Percentiles rank a stretch among this genome's conserved stretches.
phyloP scores from a whole-genome alignment of 1,284 basidiomycete genomes.

The Marasmius oreades region DNA sequence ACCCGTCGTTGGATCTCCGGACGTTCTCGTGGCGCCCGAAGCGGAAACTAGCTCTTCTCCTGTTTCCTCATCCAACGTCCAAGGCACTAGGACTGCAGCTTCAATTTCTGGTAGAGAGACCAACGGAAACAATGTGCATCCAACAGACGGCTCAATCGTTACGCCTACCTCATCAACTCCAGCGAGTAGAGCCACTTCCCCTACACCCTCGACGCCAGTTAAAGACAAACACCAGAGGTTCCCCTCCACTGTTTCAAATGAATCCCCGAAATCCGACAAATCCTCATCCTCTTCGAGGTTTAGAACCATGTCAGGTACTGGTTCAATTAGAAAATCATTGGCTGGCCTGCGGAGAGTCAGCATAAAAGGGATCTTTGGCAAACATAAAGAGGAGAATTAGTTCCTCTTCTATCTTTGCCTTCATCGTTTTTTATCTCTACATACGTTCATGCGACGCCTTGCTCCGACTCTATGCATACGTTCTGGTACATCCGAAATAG shows the following conservation, averaged over 20 bases:
- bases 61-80: too few species aligned
- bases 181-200: constrained; percentile 6
- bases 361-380: constrained; percentile 41
- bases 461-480: not conserved
- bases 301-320: constrained; percentile 18
- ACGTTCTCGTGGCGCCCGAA: not conserved
- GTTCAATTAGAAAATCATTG: constrained; percentile 42
- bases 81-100: not conserved
- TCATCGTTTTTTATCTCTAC: not conserved
- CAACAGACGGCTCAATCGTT: constrained; percentile 12
- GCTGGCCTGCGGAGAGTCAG: constrained; percentile 33
- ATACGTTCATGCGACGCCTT: not conserved
- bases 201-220: constrained; percentile 13
- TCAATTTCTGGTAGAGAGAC: not conserved
- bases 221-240: constrained; percentile 9
- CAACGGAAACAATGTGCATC: not conserved
- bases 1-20: not conserved
- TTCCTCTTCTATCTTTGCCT: not conserved
- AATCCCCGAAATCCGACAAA: constrained; percentile 3
- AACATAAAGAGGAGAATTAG: constrained; percentile 34
- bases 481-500: not conserved
- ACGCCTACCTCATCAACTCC: constrained; percentile 3
- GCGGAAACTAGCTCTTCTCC: not conserved
- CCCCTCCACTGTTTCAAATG: constrained; percentile 9
- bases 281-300: constrained; percentile 27